These are phyloP conservation scores for Aspergillus spinulosporus DNA, from an alignment of 2,329 filamentous ascomycete species.

Conservation along the genomic window DNA sequence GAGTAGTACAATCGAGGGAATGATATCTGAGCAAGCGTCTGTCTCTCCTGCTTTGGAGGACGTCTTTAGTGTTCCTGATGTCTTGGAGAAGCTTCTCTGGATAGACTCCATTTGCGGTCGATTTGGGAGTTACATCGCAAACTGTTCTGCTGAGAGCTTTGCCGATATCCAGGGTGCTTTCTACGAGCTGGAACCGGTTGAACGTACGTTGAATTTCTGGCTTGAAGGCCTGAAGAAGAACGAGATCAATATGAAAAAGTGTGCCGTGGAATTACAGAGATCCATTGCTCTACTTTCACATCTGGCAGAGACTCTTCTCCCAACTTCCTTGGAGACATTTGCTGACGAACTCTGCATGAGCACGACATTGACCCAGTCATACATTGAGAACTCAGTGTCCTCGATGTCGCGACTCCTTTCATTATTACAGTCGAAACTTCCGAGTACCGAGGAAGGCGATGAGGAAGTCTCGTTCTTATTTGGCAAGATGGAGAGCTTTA, in stretches of 20 bases:
- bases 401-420: conserved; percentile 63
- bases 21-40: conserved; percentile 67
- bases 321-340: conserved; percentile 67
- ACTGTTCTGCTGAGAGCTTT: conserved; percentile 77
- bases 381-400: conserved; percentile 74
- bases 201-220: conserved; percentile 83
- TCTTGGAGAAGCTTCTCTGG: conserved; percentile 82
- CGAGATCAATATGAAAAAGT: conserved; percentile 81
- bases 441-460: conserved; percentile 61
- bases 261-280: conserved; percentile 75
- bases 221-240: conserved; percentile 81
- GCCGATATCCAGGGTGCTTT: conserved; percentile 74
- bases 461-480: conserved; percentile 68
- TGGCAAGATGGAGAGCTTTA: conserved; percentile 69
- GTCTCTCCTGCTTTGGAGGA: conserved; percentile 70
- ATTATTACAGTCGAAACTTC: conserved; percentile 67
- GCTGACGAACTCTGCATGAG: conserved; percentile 79
- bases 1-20: conserved; percentile 75
- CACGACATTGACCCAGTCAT: conserved; percentile 72
- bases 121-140: conserved; percentile 76
- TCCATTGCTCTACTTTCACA: conserved; percentile 87
- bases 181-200: conserved; percentile 87
- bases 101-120: conserved; percentile 80
- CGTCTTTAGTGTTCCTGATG: conserved; percentile 75
- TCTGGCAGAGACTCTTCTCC: conserved; percentile 76